Evolutionary conservation across 75 land plant genomes (phyloP).

Genomic region (Selaginella moellendorffii): DNA sequence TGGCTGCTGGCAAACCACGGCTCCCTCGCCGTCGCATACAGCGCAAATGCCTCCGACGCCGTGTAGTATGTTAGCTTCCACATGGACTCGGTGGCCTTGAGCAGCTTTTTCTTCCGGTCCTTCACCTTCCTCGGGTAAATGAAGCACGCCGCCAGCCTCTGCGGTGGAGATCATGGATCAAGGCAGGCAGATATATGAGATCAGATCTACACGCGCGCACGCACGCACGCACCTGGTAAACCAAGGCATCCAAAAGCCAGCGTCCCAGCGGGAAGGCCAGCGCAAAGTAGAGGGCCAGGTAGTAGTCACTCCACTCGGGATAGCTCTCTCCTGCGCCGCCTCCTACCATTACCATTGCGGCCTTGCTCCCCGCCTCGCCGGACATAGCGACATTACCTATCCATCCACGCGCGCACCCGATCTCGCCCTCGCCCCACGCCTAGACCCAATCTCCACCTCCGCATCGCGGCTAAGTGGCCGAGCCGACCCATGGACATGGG

Average conservation of each 20-base stretch:
- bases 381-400: no score
- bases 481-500: not conserved
- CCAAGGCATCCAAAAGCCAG: slow-evolving; percentile 25
- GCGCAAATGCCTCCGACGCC: slow-evolving; percentile 33
- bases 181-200: not conserved
- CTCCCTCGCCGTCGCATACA: slow-evolving; percentile 30
- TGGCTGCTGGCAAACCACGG: slow-evolving; percentile 59
- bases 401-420: no score
- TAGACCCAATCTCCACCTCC: no score
- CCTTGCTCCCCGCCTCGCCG: no score
- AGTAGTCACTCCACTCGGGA: slow-evolving; percentile 11
- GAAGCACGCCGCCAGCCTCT: slow-evolving; percentile 14
- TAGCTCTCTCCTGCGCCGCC: slow-evolving; percentile 14
- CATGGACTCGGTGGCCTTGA: slow-evolving; percentile 58
- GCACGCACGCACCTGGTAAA: slow-evolving; percentile 28
- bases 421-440: no score
- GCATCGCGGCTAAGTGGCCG: not conserved
- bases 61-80: slow-evolving; percentile 73
- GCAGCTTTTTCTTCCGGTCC: slow-evolving; percentile 31
- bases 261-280: slow-evolving; percentile 23
- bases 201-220: not conserved
- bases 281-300: slow-evolving; percentile 26
- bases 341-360: no score
- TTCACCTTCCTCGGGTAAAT: slow-evolving; percentile 14
- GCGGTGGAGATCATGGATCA: not conserved